These are phyloP conservation scores for Grosmannia penicillata DNA, from an alignment of 2,329 filamentous ascomycete genomes.

Conservation along the genomic window DNA sequence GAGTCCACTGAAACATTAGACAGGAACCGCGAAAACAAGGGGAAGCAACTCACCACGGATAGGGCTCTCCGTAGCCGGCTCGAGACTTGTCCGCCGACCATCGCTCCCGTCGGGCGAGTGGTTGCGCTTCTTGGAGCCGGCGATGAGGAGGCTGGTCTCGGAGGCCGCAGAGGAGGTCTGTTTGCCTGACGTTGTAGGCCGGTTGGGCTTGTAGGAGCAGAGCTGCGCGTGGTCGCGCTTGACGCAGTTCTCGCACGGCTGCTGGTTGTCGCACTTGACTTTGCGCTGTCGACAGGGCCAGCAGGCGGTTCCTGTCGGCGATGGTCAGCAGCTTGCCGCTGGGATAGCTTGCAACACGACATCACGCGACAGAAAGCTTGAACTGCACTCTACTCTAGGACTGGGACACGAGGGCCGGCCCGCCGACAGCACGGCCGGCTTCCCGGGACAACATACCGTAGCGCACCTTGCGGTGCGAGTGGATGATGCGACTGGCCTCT, in stretches of 20 bases:
- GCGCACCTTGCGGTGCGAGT: slow-evolving; percentile 53
- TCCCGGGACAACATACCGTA: slow-evolving; percentile 36
- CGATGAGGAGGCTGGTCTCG: slow-evolving; percentile 6
- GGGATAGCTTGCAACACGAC: too few species aligned
- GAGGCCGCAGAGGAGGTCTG: slow-evolving; percentile 17
- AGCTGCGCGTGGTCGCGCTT: slow-evolving; percentile 50
- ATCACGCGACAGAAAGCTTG: too few species aligned
- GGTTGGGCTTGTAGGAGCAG: slow-evolving; percentile 53
- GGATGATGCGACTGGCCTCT: slow-evolving; percentile 53
- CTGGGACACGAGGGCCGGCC: not conserved
- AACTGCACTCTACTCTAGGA: too few species aligned
- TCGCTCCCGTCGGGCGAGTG: slow-evolving; percentile 26
- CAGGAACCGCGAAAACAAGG: too few species aligned
- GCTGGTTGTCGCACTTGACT: slow-evolving; percentile 55
- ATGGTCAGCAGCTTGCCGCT: too few species aligned
- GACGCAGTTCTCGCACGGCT: slow-evolving; percentile 53
- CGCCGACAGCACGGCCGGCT: not conserved
- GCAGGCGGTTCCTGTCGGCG: slow-evolving; percentile 48
- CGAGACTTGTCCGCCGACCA: slow-evolving; percentile 13
- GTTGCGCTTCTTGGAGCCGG: slow-evolving; percentile 23
- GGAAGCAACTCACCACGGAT: slow-evolving; percentile 6
- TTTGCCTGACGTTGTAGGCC: slow-evolving; percentile 23
- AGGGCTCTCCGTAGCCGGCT: slow-evolving; percentile 5
- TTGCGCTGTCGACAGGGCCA: slow-evolving; percentile 55
- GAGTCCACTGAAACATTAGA: slow-evolving; percentile 28